Evolutionary conservation across 2,329 filamentous ascomycete species (phyloP).

Genomic region (Phoma sp.): DNA sequence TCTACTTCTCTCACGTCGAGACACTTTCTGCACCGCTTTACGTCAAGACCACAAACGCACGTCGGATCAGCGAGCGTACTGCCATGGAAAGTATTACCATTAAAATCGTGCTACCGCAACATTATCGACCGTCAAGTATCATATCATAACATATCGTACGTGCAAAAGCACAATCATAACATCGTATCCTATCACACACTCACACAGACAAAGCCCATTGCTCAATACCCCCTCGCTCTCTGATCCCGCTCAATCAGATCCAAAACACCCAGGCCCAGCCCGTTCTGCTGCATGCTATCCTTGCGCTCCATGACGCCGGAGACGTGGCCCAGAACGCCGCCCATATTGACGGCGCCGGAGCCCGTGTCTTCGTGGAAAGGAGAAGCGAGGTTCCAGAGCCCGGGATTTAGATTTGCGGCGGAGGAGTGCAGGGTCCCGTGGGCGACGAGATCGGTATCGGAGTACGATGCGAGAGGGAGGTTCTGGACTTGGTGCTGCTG

Average conservation of each 20-base stretch:
- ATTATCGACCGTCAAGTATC: conserved; percentile 5
- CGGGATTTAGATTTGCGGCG: conserved; percentile 12
- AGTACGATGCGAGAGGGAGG: neutral
- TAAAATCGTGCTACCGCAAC: conserved; percentile 1
- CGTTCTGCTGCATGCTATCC: conserved; percentile 10
- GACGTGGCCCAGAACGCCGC: conserved; percentile 4
- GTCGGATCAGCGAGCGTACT: too few relatives aligned
- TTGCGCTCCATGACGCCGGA: conserved; percentile 9
- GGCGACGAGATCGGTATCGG: conserved; percentile 2
- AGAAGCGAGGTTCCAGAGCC: conserved; percentile 37
- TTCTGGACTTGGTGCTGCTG: neutral
- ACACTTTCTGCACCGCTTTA: too few relatives aligned
- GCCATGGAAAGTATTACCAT: conserved; percentile 5
- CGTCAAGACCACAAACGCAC: too few relatives aligned
- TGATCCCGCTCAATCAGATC: conserved; percentile 34
- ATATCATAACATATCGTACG: conserved; percentile 3
- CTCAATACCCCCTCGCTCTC: conserved; percentile 20
- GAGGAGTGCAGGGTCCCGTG: neutral
- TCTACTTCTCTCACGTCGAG: too few relatives aligned
- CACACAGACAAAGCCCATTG: neutral
- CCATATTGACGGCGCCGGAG: neutral
- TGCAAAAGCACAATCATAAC: conserved; percentile 2
- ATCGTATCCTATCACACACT: neutral
- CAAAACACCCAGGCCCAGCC: conserved; percentile 19
- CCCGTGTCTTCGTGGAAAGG: conserved; percentile 32